Base-by-base conservation (phyloP, 768 basidiomycete species). In the Lyophyllum decastes region DNA sequence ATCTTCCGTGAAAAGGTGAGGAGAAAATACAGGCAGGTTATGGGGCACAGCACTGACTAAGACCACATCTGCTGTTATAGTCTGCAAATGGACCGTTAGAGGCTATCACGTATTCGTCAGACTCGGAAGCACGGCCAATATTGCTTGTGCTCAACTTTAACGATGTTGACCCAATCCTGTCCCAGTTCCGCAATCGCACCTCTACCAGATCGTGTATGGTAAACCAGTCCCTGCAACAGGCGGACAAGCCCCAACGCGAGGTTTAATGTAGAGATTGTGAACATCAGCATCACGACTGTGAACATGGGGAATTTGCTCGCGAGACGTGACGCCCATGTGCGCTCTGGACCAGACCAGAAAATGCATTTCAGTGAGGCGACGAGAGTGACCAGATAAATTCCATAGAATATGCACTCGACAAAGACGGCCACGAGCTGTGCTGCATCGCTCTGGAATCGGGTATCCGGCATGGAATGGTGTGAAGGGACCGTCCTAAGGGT, bases 151-250 rank as follows among this genome's bases (percentile, higher is more conserved):
- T 59, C 75, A 66, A 77, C 74, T 59, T 75, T 74, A 70, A 79
- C 73, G 11, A 79, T 75, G 54, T 74, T 75, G n/a, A 78, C 65
- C 77, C 75, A 76, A 48, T 72, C 76, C 49, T 74, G 49, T 12
- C 68, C 61, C 51, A 80, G 76, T 11, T 65, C 65, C 34, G 70
- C 70, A 8, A 66, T 70, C 0, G 78, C 66, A 44, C 73, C 67
- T 2, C 72, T 73, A 5, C 62, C 48, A 50, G 69, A 72, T 25
- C 12, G 45, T 10, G 22, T 12, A 46, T 46, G 24, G 26, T 65
- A 68, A n/a, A 80, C 65, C 54, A 78, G 79, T 0, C 75, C 77
- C 22, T 77, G 71, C 14, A 82, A 64, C 55, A 77, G 76, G 58
- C 77, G 76, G 17, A 71, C 71, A 4, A 80, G 65, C 34, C 74